These are phyloP conservation scores for Capsella rubella DNA, from an alignment of 441 rosid species.

Conservation along the genomic window DNA sequence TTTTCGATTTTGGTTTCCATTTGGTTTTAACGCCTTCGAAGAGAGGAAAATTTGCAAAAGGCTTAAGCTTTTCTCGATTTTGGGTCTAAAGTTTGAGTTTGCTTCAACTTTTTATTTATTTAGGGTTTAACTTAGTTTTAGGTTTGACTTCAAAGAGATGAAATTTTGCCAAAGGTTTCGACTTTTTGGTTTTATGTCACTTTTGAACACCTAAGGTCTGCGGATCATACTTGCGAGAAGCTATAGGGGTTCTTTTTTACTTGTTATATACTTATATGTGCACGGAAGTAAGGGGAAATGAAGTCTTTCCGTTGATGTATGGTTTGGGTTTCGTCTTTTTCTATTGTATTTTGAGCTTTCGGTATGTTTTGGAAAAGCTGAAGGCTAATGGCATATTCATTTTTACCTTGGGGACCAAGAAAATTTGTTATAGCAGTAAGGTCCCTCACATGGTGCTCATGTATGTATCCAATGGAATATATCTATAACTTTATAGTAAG, in stretches of 20 bases:
- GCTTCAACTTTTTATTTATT: conserved; percentile 8
- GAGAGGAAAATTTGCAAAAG: not conserved
- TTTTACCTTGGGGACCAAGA: conserved; percentile 18
- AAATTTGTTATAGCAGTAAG: conserved; percentile 2
- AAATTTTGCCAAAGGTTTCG: not conserved
- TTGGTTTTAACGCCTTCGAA: conserved; percentile 8
- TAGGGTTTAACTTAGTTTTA: conserved; percentile 11
- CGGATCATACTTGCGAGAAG: not conserved
- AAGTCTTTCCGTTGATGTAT: conserved; percentile 2
- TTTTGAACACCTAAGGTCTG: not conserved
- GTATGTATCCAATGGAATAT: conserved; percentile 20
- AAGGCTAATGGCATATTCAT: conserved; percentile 12
- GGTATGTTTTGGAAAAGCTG: conserved; percentile 10
- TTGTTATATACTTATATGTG: no score
- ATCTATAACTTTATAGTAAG: not conserved
- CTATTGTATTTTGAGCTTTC: not conserved
- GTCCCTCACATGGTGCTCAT: conserved; percentile 4
- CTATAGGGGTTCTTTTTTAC: not conserved
- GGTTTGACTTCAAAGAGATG: conserved; percentile 9
- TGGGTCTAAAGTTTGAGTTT: not conserved
- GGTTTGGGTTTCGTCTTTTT: conserved; percentile 15
- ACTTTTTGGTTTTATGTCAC: conserved; percentile 15
- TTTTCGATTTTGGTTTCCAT: not conserved
- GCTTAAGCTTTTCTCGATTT: conserved; percentile 2
- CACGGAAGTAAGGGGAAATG: no score